A percentile compares a stretch with the other conserved stretches of the same genome.
These are phyloP conservation scores for Phalaenopsis equestris DNA, from an alignment of 106 monocot species.

Conservation along the genomic window DNA sequence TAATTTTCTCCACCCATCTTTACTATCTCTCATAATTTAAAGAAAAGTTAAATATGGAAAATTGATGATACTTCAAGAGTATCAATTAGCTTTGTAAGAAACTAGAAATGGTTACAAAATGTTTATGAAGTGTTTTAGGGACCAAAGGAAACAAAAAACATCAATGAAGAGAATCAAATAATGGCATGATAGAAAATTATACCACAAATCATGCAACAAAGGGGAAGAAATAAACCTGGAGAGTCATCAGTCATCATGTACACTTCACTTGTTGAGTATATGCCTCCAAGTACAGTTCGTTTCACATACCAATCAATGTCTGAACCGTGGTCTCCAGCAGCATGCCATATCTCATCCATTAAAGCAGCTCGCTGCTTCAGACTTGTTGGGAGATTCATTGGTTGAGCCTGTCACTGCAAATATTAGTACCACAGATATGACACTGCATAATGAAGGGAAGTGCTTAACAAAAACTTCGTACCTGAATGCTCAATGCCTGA, in stretches of 20 bases:
- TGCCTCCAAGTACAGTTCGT: conserved; percentile 75
- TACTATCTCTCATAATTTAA: background rate
- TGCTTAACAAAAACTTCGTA: background rate
- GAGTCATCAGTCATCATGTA: conserved; percentile 89
- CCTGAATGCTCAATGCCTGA: conserved; percentile 95
- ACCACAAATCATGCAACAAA: background rate
- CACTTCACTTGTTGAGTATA: conserved; percentile 82
- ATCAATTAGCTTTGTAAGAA: background rate
- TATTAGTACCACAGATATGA: background rate
- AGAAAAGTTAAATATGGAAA: background rate
- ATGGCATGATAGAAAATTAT: background rate
- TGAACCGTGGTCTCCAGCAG: conserved; percentile 57
- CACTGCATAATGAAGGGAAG: background rate
- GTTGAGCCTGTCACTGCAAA: conserved; percentile 49
- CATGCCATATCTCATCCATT: conserved; percentile 97
- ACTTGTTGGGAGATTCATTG: conserved; percentile 63
- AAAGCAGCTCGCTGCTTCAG: conserved; percentile 77
- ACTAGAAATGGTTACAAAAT: background rate
- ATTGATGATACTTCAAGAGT: background rate
- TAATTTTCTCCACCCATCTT: background rate
- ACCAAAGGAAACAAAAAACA: background rate
- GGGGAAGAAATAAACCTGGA: conserved; percentile 43
- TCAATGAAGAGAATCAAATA: background rate
- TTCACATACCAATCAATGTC: conserved; percentile 95
- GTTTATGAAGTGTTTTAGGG: background rate